These are phyloP conservation scores for Seiridium unicorne DNA, from an alignment of 2,329 filamentous ascomycete species.

Conservation along the genomic window DNA sequence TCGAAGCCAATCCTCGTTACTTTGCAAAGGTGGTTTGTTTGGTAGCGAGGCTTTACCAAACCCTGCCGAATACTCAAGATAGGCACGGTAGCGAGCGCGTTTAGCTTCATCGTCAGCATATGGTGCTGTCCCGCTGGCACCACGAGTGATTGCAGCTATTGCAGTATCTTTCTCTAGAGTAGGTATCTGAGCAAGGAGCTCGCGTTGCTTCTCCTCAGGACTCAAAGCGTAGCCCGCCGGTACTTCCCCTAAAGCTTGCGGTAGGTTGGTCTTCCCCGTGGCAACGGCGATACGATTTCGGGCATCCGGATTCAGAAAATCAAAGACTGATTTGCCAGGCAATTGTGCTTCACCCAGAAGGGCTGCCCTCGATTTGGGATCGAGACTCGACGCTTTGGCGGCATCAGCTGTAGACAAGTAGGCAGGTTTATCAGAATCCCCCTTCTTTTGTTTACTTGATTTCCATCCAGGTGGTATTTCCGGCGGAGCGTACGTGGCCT, in stretches of 20 bases:
- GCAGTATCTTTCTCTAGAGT: conserved; percentile 66
- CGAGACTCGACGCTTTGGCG: conserved; percentile 72
- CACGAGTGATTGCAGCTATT: conserved; percentile 65
- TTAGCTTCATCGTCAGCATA: conserved; percentile 83
- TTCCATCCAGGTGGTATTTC: conserved; percentile 73
- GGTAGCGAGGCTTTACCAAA: conserved; percentile 54
- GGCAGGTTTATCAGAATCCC: conserved; percentile 17
- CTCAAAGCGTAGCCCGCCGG: conserved; percentile 63
- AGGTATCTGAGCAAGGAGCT: conserved; percentile 59
- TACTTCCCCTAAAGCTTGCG: conserved; percentile 72
- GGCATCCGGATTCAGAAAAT: conserved; percentile 78
- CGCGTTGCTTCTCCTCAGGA: conserved; percentile 60
- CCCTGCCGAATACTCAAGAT: conserved; percentile 75
- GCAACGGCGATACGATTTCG: conserved; percentile 74
- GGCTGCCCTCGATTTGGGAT: conserved; percentile 74
- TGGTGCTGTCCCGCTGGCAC: conserved; percentile 62
- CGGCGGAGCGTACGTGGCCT: conserved; percentile 59
- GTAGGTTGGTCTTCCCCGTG: conserved; percentile 75
- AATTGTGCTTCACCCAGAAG: conserved; percentile 78
- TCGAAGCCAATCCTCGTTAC: conserved; percentile 71
- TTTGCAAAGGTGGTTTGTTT: conserved; percentile 36
- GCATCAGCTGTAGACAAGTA: conserved; percentile 73
- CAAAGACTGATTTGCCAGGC: conserved; percentile 92
- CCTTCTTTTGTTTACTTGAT: conserved; percentile 50
- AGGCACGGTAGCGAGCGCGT: conserved; percentile 74